Evolutionary conservation across 495 filamentous ascomycete species (phyloP).

Genomic region (Glonium stellatum): DNA sequence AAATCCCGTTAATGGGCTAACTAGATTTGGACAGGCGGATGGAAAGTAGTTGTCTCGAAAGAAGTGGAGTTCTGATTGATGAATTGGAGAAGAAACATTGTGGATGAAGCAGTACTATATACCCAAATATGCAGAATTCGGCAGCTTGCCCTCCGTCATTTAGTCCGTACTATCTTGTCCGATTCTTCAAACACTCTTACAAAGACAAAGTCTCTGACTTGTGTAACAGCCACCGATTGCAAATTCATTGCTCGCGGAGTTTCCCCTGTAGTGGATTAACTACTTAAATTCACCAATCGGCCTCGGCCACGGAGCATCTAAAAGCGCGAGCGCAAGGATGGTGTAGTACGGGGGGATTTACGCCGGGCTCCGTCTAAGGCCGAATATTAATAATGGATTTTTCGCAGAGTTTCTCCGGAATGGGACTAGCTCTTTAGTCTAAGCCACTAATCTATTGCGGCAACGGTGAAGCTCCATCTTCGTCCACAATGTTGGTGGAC

Average conservation of each 20-base stretch:
- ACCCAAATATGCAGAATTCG: too few species aligned
- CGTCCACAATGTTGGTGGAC: too few species aligned
- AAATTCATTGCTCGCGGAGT: not conserved
- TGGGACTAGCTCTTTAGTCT: slow-evolving; percentile 27
- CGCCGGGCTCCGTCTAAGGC: not conserved
- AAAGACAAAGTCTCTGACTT: not conserved
- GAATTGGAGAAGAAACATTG: not conserved
- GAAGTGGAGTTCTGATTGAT: not conserved
- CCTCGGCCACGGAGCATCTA: not conserved
- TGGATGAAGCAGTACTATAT: not conserved
- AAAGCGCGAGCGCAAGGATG: not conserved
- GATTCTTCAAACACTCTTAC: not conserved
- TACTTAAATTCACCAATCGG: not conserved
- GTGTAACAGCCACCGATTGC: not conserved
- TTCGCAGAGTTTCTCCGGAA: not conserved
- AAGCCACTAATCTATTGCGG: too few species aligned
- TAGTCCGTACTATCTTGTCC: too few species aligned
- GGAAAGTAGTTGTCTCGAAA: not conserved
- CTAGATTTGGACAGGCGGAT: not conserved
- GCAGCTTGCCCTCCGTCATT: too few species aligned
- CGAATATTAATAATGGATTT: not conserved
- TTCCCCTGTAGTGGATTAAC: not conserved
- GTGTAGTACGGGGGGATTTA: too few species aligned
- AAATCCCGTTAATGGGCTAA: not conserved
- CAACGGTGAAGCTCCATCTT: too few species aligned